Evolutionary conservation across 1,284 basidiomycete species (phyloP).

Genomic region (Rhodotorula sp.): DNA sequence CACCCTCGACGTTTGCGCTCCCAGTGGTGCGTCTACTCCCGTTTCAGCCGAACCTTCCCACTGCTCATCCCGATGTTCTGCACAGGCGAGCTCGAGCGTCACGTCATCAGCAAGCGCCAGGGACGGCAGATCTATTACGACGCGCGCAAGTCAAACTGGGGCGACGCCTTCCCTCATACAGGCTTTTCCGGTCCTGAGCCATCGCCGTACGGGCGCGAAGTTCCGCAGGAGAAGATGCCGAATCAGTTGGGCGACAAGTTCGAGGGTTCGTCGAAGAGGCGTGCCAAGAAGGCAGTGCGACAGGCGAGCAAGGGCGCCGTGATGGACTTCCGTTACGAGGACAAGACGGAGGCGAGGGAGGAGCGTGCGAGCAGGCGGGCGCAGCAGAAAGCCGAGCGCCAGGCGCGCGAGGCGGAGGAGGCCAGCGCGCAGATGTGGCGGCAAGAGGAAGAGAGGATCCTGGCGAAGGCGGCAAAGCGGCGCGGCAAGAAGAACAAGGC

Average conservation of each 20-base stretch:
- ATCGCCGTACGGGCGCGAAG: conserved; percentile 8
- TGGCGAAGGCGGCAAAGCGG: too few species aligned
- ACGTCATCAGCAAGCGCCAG: conserved; percentile 86
- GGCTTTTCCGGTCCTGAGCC: conserved; percentile 35
- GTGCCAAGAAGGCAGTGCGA: conserved; percentile 26
- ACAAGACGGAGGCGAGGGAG: background rate
- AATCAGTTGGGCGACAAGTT: conserved; percentile 25
- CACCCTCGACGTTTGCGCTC: conserved; percentile 83
- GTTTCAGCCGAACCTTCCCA: background rate
- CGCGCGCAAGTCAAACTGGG: conserved; percentile 88
- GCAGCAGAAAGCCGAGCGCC: background rate
- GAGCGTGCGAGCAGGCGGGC: conserved; percentile 1
- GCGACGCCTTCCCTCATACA: conserved; percentile 86
- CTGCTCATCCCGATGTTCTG: background rate
- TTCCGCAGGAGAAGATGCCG: background rate
- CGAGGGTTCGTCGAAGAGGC: conserved; percentile 17
- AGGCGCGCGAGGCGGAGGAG: background rate
- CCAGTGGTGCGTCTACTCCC: conserved; percentile 63
- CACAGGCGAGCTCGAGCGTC: conserved; percentile 80
- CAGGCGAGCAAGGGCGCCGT: conserved; percentile 23
- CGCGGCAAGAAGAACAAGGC: too few species aligned
- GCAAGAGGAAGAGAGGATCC: too few species aligned
- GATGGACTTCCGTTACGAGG: conserved; percentile 17
- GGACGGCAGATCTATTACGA: conserved; percentile 94
- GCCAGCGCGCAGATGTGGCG: background rate